Evolutionary conservation across 2,329 filamentous ascomycete species (phyloP).

Genomic region (Fusarium sp.): DNA sequence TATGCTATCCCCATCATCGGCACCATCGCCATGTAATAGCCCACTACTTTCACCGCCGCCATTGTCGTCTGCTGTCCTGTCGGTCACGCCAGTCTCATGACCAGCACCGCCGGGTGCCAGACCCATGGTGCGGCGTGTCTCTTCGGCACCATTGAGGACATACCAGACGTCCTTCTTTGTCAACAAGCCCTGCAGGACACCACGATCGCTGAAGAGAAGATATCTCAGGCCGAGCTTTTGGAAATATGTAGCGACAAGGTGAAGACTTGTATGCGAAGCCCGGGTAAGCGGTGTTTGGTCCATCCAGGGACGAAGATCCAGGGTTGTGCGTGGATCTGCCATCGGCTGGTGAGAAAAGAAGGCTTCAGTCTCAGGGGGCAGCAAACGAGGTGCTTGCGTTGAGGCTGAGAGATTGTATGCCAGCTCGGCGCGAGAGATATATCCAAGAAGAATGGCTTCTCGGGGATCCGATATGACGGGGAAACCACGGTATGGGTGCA

Average conservation of each 20-base stretch:
- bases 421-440: slow-evolving; percentile 92
- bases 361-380: slow-evolving; percentile 78
- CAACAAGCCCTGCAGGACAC: slow-evolving; percentile 82
- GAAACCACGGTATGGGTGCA: slow-evolving; percentile 87
- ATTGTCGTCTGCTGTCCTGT: slow-evolving; percentile 45
- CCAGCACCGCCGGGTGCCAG: slow-evolving; percentile 27
- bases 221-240: slow-evolving; percentile 93
- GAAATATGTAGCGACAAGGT: slow-evolving; percentile 92
- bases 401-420: slow-evolving; percentile 75
- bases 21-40: slow-evolving; percentile 51
- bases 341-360: slow-evolving; percentile 88
- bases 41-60: slow-evolving; percentile 54
- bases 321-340: slow-evolving; percentile 77
- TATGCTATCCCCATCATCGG: slow-evolving; percentile 48
- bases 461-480: slow-evolving; percentile 84
- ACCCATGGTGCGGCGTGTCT: slow-evolving; percentile 59
- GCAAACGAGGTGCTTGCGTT: slow-evolving; percentile 64
- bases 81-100: slow-evolving; percentile 48
- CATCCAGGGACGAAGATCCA: slow-evolving; percentile 97
- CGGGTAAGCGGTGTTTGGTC: slow-evolving; percentile 97
- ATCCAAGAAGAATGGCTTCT: slow-evolving; percentile 84
- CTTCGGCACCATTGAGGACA: slow-evolving; percentile 81
- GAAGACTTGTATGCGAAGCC: slow-evolving; percentile 77
- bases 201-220: slow-evolving; percentile 85
- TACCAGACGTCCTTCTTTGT: slow-evolving; percentile 99